Conservation (phyloP, 371 early-diverging fungal species). For the Globomyces sp. region DNA sequence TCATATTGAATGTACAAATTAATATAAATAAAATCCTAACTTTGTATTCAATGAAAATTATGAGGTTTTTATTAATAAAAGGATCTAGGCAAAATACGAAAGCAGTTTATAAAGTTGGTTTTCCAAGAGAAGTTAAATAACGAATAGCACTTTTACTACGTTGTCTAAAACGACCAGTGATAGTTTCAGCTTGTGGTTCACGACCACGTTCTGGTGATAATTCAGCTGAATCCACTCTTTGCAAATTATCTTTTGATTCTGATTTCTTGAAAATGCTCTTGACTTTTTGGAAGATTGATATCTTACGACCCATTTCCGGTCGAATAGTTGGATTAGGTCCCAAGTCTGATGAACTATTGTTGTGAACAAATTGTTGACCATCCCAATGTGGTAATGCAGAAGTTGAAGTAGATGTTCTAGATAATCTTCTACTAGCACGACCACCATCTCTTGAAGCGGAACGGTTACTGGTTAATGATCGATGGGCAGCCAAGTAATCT, state of each 20-base stretch:
- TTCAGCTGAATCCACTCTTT: too few relatives aligned
- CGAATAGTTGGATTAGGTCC: not conserved
- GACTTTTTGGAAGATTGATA: constrained; percentile 1
- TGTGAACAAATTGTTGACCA: not conserved
- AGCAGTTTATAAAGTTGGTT: too few relatives aligned
- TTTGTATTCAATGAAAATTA: too few relatives aligned
- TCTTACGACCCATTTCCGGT: not conserved
- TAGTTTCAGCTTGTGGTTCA: too few relatives aligned
- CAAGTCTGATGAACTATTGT: not conserved
- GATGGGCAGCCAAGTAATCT: constrained; percentile 15
- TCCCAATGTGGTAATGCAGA: not conserved
- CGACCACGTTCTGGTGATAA: too few relatives aligned
- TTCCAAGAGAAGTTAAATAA: too few relatives aligned
- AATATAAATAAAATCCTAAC: too few relatives aligned
- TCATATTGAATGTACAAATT: too few relatives aligned
- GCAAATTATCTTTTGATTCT: not conserved
- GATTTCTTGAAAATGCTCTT: not conserved
- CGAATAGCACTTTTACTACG: too few relatives aligned
- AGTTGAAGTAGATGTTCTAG: not conserved
- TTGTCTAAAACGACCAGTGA: too few relatives aligned
- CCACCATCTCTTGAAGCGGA: not conserved
- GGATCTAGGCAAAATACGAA: too few relatives aligned
- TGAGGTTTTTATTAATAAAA: too few relatives aligned
- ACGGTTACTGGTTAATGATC: constrained; percentile 3
- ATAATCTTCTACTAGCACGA: not conserved